Conservation (phyloP, 257 asterid species). For the Cruciata laevipes region DNA sequence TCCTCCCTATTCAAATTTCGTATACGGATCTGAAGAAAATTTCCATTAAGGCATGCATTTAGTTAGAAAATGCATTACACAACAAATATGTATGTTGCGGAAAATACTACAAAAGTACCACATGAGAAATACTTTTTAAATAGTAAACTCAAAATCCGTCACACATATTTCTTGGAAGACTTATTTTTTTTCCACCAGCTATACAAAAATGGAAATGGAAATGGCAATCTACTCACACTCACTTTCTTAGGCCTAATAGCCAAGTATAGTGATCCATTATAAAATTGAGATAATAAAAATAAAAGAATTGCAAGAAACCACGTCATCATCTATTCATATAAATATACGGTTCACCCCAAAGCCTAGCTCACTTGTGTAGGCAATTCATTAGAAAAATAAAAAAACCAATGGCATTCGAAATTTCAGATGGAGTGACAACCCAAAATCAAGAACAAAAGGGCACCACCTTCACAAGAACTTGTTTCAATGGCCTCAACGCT, state of each 20-base stretch:
- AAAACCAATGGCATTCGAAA: conserved; percentile 3
- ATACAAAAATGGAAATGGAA: neutral
- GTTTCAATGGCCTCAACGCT: conserved; percentile 52
- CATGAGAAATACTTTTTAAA: no score
- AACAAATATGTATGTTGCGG: no score
- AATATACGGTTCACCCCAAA: neutral
- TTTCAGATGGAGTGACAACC: conserved; percentile 17
- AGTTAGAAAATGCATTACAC: no score
- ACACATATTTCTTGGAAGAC: neutral
- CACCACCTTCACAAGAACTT: conserved; percentile 38
- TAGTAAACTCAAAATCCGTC: neutral
- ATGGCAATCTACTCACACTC: conserved; percentile 13
- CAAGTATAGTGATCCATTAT: neutral
- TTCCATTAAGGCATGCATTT: no score
- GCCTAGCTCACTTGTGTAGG: neutral
- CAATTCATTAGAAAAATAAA: no score
- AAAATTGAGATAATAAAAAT: neutral
- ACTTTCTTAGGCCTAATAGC: neutral
- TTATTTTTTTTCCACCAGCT: neutral
- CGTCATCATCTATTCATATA: neutral
- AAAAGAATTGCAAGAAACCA: neutral
- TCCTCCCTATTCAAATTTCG: no score
- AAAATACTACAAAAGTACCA: no score
- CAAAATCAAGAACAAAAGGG: conserved; percentile 29
- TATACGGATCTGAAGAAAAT: no score